These are phyloP conservation scores for Nyssa sinensis DNA, from an alignment of 148 eudicot genomes.

Conservation along the genomic window DNA sequence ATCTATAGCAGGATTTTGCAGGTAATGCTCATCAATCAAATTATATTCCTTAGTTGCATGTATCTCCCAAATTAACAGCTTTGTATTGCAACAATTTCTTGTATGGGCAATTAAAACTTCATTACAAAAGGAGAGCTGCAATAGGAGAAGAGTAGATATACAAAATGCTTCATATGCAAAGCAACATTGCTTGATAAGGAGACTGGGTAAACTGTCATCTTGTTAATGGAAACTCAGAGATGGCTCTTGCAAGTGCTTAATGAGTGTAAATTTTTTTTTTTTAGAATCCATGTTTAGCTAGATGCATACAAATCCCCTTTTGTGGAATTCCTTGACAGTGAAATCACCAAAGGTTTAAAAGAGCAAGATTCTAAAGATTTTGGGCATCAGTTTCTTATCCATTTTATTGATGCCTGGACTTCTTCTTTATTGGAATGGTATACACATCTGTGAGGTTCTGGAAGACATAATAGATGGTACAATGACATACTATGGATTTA, in stretches of 20 bases:
- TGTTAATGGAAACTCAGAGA: background rate
- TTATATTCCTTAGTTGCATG: constrained; percentile 4
- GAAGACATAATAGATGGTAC: background rate
- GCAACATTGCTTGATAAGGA: background rate
- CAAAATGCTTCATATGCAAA: background rate
- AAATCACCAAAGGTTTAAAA: background rate
- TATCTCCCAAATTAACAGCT: background rate
- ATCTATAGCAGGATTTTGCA: constrained; percentile 93
- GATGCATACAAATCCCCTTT: background rate
- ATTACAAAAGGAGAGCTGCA: too few species aligned
- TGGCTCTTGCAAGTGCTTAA: constrained; percentile 3
- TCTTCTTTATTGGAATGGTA: background rate
- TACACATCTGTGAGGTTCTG: background rate
- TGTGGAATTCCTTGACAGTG: background rate
- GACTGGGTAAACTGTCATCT: background rate
- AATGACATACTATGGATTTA: too few species aligned
- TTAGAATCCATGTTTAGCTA: background rate
- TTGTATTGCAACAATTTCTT: background rate
- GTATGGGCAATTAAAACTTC: too few species aligned
- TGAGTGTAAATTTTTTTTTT: background rate
- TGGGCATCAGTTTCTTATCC: background rate
- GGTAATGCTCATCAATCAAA: constrained; percentile 39
- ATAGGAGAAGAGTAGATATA: background rate
- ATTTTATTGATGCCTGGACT: background rate
- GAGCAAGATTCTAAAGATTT: constrained; percentile 4